Evolutionary conservation across 208 protist genomes (phyloP), one percentile per base, ranked within the genome.

Genomic region (Strigomonas culicis): DNA sequence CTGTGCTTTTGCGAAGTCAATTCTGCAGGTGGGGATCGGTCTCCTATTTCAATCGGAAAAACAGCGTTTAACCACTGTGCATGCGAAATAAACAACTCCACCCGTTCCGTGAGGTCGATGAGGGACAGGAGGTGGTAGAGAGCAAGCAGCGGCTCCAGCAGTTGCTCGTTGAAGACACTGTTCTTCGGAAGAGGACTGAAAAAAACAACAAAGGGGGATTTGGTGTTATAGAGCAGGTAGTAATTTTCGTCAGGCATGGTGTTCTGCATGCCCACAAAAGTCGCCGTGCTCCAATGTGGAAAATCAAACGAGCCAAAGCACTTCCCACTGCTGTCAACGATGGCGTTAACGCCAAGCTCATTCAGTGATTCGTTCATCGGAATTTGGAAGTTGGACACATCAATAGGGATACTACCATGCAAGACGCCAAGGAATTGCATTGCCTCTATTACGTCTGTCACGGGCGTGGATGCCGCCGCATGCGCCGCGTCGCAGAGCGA

Each of bases 31-130:
- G 72, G 70, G 27, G 64, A 24, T 0, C 70, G 65, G 21, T 61
- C 68, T n/a, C 75, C 75, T 56, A 78, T 30, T 63, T 80, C 68
- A 1, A 17, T 66, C 2, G 71, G 72, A 59, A 75, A 77, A 22
- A 74, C 74, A n/a, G 80, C 75, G 36, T 84, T 79, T 27, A 94
- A 66, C 88, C 84, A 91, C 36, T 81, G 43, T 15, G 76, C 84
- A 66, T 90, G 84, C n/a, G 88, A 91, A 19, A 94, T 68, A 19
- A 87, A 65, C 39, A 94, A 72, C 55, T 84, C 72, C n/a, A 91
- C 47, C 1, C 68, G 72, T 32, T 63, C 70, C 17, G 68, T 47
- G 19, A 76, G 61, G 11, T 94, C 76, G 53, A 70, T 71, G 19
- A 82, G 65, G 30, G 81, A 84, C 17, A 90, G 53, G 47, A 94